phyloP scores from a whole-genome alignment of 148 eudicot species.

The Gaultheria prostrata region DNA sequence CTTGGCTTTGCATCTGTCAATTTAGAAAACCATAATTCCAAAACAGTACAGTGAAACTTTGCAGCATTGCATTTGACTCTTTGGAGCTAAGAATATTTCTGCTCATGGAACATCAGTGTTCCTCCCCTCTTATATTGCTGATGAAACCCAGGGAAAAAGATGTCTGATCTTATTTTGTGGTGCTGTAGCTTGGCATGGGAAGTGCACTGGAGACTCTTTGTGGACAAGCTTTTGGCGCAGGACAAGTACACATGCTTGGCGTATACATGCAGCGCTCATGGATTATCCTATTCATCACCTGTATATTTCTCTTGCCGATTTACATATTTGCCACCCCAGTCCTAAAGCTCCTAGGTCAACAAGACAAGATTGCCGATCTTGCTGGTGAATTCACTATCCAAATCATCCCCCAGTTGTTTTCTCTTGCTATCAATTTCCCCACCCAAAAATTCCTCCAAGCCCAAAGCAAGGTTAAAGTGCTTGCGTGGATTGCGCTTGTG shows the following conservation, averaged over 20 bases:
- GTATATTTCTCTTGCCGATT: slow-evolving; percentile 50
- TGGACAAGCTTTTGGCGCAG: slow-evolving; percentile 88
- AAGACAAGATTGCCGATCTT: slow-evolving; percentile 53
- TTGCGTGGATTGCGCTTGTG: slow-evolving; percentile 49
- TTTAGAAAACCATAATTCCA: too few relatives aligned
- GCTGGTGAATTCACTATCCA: slow-evolving; percentile 57
- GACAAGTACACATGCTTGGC: slow-evolving; percentile 65
- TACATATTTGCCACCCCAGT: slow-evolving; percentile 67
- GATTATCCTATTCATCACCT: slow-evolving; percentile 46
- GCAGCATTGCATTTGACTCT: too few relatives aligned
- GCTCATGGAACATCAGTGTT: background rate
- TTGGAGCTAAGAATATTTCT: too few relatives aligned
- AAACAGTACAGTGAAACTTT: too few relatives aligned
- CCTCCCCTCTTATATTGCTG: background rate
- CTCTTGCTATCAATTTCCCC: slow-evolving; percentile 66
- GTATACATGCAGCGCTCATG: slow-evolving; percentile 81
- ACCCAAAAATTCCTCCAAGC: slow-evolving; percentile 73
- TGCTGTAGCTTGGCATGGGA: slow-evolving; percentile 80
- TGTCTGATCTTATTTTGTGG: background rate
- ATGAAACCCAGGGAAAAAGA: background rate
- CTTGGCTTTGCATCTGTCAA: too few relatives aligned
- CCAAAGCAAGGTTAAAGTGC: slow-evolving; percentile 61
- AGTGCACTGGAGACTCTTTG: slow-evolving; percentile 84
- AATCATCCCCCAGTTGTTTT: slow-evolving; percentile 57
- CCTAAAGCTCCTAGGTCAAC: slow-evolving; percentile 61